phyloP scores from a whole-genome alignment of 2,329 filamentous ascomycete species.

The Calonectria montana region DNA sequence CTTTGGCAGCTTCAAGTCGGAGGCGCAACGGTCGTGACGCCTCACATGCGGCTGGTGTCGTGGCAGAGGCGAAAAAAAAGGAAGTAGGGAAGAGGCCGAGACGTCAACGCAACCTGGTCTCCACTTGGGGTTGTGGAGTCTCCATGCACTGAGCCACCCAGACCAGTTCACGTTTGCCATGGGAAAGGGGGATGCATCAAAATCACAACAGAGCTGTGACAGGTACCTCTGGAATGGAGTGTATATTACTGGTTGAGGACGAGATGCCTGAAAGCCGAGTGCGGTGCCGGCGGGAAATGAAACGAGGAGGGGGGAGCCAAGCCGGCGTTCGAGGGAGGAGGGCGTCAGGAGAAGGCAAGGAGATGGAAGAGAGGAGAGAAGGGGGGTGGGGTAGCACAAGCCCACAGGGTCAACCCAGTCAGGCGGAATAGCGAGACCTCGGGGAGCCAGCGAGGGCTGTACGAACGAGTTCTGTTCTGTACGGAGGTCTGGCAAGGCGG shows the following conservation, averaged over 20 bases:
- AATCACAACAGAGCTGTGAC: not conserved
- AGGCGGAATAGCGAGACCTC: not conserved
- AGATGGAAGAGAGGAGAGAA: not conserved
- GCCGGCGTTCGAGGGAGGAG: not conserved
- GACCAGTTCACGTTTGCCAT: not conserved
- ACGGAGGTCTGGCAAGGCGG: not conserved
- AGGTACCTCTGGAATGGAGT: not conserved
- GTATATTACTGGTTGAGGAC: not conserved
- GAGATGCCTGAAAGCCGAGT: not conserved
- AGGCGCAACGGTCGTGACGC: not conserved
- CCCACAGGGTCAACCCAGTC: conserved; percentile 10
- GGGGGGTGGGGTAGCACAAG: not conserved
- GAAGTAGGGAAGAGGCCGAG: not conserved
- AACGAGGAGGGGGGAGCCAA: conserved; percentile 3
- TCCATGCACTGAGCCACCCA: not conserved
- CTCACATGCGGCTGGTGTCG: not conserved
- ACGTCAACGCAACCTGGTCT: conserved; percentile 10
- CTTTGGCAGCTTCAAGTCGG: not conserved
- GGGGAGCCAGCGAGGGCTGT: conserved; percentile 4
- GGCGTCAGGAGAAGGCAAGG: not conserved
- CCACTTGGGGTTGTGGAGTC: conserved; percentile 17
- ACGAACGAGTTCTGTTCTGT: not conserved
- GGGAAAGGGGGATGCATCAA: not conserved
- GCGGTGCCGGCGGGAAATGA: conserved; percentile 18
- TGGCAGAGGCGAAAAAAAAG: conserved; percentile 1